Evolutionary conservation across 106 monocot genomes (phyloP).

Genomic region (Xerophyta viscosa): DNA sequence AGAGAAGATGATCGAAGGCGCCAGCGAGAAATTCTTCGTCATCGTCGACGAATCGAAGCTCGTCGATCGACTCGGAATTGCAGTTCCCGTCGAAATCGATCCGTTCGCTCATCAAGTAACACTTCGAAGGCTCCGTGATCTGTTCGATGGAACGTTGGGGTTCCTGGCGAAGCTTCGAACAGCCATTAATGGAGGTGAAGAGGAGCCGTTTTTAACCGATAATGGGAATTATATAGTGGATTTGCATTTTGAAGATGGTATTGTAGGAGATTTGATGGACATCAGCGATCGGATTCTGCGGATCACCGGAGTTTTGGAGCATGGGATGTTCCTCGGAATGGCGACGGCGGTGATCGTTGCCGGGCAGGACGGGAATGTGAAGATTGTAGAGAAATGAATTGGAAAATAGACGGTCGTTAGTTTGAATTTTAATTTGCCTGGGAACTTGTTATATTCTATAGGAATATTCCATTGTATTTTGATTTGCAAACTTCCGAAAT

Average conservation of each 20-base stretch:
- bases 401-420: no score
- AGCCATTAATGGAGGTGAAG: slow-evolving; percentile 4
- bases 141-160: slow-evolving; percentile 26
- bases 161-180: slow-evolving; percentile 53
- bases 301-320: slow-evolving; percentile 85
- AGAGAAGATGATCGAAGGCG: slow-evolving; percentile 94
- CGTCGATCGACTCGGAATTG: slow-evolving; percentile 41
- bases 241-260: slow-evolving; percentile 68
- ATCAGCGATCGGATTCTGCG: slow-evolving; percentile 59
- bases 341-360: slow-evolving; percentile 70
- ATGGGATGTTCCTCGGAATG: slow-evolving; percentile 89
- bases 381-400: slow-evolving; percentile 14
- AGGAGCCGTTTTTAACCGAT: slow-evolving; percentile 53
- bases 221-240: slow-evolving; percentile 76
- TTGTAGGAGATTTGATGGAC: slow-evolving; percentile 39
- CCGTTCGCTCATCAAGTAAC: slow-evolving; percentile 52
- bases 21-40: slow-evolving; percentile 53
- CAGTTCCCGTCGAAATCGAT: slow-evolving; percentile 71
- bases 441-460: no score
- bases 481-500: no score
- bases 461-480: no score
- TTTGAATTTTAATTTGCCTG: no score
- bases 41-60: slow-evolving; percentile 80
- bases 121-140: slow-evolving; percentile 16
- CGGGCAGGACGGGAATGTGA: slow-evolving; percentile 39